Evolutionary conservation across 768 basidiomycete species (phyloP).

Genomic region (Leccinum obscurum): DNA sequence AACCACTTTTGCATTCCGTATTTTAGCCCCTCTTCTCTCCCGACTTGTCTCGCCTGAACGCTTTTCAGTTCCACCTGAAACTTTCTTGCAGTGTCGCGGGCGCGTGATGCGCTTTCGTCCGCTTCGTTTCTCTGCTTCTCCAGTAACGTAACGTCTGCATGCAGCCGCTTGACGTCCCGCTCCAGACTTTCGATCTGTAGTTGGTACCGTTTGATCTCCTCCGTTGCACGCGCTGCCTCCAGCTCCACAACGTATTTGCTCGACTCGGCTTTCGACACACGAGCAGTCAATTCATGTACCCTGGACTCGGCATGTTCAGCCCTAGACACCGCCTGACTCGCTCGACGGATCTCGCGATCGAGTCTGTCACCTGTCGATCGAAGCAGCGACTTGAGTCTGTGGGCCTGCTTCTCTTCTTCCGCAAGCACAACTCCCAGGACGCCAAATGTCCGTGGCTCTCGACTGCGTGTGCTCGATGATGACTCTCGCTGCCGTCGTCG

Average conservation of each 20-base stretch:
- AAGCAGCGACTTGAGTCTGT: slow-evolving; percentile 53
- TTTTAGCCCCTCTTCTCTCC: slow-evolving; percentile 43
- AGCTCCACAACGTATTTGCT: slow-evolving; percentile 41
- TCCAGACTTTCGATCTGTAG: slow-evolving; percentile 48
- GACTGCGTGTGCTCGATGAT: slow-evolving; percentile 40
- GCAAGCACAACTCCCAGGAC: slow-evolving; percentile 46
- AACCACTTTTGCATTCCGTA: slow-evolving; percentile 45
- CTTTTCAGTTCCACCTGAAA: slow-evolving; percentile 46
- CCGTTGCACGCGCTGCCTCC: slow-evolving; percentile 41
- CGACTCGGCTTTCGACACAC: slow-evolving; percentile 42
- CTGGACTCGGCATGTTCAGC: slow-evolving; percentile 53
- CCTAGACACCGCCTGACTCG: slow-evolving; percentile 50
- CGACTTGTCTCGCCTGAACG: slow-evolving; percentile 44
- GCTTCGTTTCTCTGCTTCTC: slow-evolving; percentile 41
- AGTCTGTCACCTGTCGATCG: slow-evolving; percentile 52
- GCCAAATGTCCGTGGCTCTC: slow-evolving; percentile 39
- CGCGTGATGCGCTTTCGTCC: slow-evolving; percentile 44
- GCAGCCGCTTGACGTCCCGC: slow-evolving; percentile 41
- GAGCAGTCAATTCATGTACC: slow-evolving; percentile 41
- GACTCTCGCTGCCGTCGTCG: slow-evolving; percentile 32
- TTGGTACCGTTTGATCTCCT: slow-evolving; percentile 49
- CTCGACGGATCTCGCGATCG: slow-evolving; percentile 55
- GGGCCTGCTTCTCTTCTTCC: slow-evolving; percentile 58
- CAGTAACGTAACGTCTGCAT: slow-evolving; percentile 28
- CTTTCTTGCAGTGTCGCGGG: slow-evolving; percentile 44